A percentile compares a stretch with the other conserved stretches of the same genome.
phyloP scores from a whole-genome alignment of 768 basidiomycete genomes.

The Amyloporia xantha region DNA sequence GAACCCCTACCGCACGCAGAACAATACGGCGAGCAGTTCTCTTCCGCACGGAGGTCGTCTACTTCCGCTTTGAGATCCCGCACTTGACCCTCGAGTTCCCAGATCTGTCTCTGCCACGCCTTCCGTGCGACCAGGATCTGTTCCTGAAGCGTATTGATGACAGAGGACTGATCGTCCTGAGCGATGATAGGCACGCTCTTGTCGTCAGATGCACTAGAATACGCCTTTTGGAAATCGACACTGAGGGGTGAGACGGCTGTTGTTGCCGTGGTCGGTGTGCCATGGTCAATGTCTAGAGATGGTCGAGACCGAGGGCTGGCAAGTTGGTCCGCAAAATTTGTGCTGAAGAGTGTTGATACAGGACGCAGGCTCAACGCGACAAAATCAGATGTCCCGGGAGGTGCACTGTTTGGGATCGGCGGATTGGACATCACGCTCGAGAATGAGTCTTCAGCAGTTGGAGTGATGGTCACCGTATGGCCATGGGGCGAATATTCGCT shows the following conservation, averaged over 20 bases:
- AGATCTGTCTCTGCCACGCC: slow-evolving; percentile 66
- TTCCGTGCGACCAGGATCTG: slow-evolving; percentile 51
- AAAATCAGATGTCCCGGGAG: slow-evolving; percentile 56
- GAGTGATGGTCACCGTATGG: slow-evolving; percentile 11
- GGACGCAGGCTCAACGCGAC: slow-evolving; percentile 65
- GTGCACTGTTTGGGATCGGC: slow-evolving; percentile 52
- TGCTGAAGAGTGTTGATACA: slow-evolving; percentile 68
- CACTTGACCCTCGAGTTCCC: slow-evolving; percentile 71
- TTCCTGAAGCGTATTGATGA: slow-evolving; percentile 52
- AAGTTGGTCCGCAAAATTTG: slow-evolving; percentile 51
- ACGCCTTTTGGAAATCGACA: slow-evolving; percentile 25
- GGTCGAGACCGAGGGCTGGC: slow-evolving; percentile 24
- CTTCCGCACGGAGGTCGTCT: slow-evolving; percentile 42
- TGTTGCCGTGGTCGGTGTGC: slow-evolving; percentile 47
- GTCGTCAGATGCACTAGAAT: slow-evolving; percentile 18
- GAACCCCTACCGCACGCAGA: slow-evolving; percentile 52
- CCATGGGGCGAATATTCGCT: slow-evolving; percentile 11
- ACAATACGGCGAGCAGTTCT: slow-evolving; percentile 41
- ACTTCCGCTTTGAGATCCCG: slow-evolving; percentile 66
- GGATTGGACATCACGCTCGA: slow-evolving; percentile 9
- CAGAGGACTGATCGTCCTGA: slow-evolving; percentile 36
- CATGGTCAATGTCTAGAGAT: slow-evolving; percentile 35
- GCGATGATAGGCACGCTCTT: slow-evolving; percentile 23
- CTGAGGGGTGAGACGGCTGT: slow-evolving; percentile 43
- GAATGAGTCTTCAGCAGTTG: slow-evolving; percentile 12